Base-by-base conservation (phyloP, 495 filamentous ascomycete genomes). In the Neurospora sp. region DNA sequence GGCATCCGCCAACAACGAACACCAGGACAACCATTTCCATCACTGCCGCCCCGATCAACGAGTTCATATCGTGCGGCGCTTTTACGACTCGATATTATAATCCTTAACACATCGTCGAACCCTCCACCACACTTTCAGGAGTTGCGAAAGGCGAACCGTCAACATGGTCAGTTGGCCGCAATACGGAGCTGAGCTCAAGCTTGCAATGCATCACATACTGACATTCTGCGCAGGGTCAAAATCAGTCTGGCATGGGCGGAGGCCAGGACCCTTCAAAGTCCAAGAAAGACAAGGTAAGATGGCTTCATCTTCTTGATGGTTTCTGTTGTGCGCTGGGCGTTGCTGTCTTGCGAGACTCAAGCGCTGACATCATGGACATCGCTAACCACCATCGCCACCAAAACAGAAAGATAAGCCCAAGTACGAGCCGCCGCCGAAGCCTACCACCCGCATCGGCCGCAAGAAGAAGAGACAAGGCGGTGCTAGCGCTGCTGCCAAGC, bases 341-440 rank as follows among this genome's bases (percentile, higher is more conserved):
- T 44, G 44, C 5, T 41, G 35, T 22, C 53, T 16, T 69, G 8
- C 37, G 20, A n/a, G n/a, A 41, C 69, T 35, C 31, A 1, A n/a
- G 41, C 53, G 53, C 45, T 45, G 35, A 70, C 10, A 59, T 39
- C 39, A 70, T 48, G 53, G 39, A 40, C 74, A 69, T 69, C 68
- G 73, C 73, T 78, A 72, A 78, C 59, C 40, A 69, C 71, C 68
- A 74, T 69, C 70, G 35, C 69, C 20, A 42, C 59, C 72, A 73
- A 70, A 81, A 76, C 79, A 98, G 94, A 97, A 99, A 87, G 94
- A 98, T 68, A 98, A 98, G 89, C 96, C 96, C 74, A 97, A 93
- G 91, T 98, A 99, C 86, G 96, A 99, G 81, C 96, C 96, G 68
- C 96, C 96, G 73, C 96, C 96, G 81, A 92, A 93, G 73, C 96